Conservation (phyloP, 257 asterid genomes). For the Vinca minor region DNA sequence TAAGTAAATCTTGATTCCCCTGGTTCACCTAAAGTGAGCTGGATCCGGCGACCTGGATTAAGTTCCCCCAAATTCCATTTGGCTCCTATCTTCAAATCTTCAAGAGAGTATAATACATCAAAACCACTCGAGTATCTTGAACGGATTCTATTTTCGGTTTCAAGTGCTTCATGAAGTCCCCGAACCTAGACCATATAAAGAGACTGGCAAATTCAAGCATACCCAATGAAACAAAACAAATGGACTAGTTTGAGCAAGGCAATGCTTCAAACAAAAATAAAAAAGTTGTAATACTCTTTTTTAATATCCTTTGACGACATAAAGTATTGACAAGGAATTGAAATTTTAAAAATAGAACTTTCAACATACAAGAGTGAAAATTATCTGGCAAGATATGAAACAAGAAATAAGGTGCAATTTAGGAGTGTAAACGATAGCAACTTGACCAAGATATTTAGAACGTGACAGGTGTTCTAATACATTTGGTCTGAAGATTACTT, state of each 20-base stretch:
- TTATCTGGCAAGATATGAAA: neutral
- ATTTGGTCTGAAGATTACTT: neutral
- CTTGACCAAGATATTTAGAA: neutral
- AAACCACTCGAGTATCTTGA: conserved; percentile 36
- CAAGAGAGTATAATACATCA: conserved; percentile 58
- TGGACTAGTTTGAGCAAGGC: neutral
- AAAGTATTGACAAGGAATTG: neutral
- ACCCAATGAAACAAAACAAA: neutral
- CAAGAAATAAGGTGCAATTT: neutral
- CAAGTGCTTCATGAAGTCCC: conserved; percentile 51
- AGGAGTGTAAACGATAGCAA: neutral
- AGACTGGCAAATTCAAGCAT: conserved; percentile 11
- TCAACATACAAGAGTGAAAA: neutral
- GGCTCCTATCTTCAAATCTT: conserved; percentile 74
- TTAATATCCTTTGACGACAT: neutral
- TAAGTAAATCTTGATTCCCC: conserved; percentile 61
- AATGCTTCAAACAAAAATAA: neutral
- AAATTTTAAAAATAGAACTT: neutral
- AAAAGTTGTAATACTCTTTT: neutral
- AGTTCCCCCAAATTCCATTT: conserved; percentile 61
- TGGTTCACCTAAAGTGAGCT: conserved; percentile 63
- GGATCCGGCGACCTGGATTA: conserved; percentile 70
- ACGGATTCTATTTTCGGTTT: conserved; percentile 57
- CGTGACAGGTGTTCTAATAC: neutral
- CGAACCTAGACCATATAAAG: conserved; percentile 41